Base-by-base conservation (phyloP, 1,139 yeast genomes). In the Candida labiduridarum region DNA sequence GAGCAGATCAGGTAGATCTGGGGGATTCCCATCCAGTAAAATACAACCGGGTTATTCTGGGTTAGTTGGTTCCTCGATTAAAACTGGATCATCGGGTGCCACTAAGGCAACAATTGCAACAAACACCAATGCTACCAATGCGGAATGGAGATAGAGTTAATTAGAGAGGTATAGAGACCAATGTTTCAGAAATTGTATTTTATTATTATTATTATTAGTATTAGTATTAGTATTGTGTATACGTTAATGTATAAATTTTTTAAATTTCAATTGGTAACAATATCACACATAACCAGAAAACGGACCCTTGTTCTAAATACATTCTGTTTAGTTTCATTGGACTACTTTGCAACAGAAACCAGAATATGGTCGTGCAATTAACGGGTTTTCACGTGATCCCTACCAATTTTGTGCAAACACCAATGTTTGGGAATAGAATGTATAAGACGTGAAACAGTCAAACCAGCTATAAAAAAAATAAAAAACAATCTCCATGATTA, bases 21-120 rank as follows among this genome's bases (percentile, higher is more conserved):
- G 75, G 2, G 65, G 72, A 38, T 45, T 18, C 25, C 35, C 43
- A 29, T 14, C 43, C 12, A 39, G 43, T 39, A 31, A 18, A 61
- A 62, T 38, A 66, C 45, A 43, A 31, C 38, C 74, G 11, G 65
- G 67, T 8, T 41, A 59, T 25, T 61, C 67, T 11, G 70, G 71
- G 10, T 55, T 67, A 22, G 30, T 29, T 31, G 41, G 41, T 2
- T 43, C 49, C 4, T 31, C 47, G 7, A 5, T 16, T 15, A 33
- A 34, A 15, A 41, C 38, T 19, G 27, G 40, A 16, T 43, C 33
- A 14, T 18, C 46, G 12, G 12, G n/a, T 14, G 22, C 40, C 12
- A 19, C n/a, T 10, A 34, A 34, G 5, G 10, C 40, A 8, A 25
- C 31, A 1, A 8, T 22, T 25, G 22, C 45, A 5, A 9, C 31